phyloP scores from a whole-genome alignment of 192 early-diverging fungal genomes.

The Backusella tuberculispora region DNA sequence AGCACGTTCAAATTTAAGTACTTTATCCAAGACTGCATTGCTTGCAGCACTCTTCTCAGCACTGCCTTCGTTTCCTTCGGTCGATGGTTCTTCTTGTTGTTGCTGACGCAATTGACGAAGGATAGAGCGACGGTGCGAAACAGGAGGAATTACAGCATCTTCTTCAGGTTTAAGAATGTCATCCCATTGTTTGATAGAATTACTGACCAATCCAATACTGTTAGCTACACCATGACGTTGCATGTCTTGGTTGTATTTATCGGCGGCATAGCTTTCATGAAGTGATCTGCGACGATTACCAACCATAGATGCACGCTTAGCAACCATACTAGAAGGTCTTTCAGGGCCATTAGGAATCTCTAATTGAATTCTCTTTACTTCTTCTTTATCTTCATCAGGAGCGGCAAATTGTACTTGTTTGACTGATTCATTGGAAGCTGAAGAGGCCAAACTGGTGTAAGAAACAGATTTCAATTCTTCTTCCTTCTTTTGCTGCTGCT shows the following conservation, averaged over 20 bases:
- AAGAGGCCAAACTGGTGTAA: neutral
- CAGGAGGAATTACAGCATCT: neutral
- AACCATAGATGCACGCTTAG: slow-evolving; percentile 40
- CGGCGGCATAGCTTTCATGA: slow-evolving; percentile 32
- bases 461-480: neutral
- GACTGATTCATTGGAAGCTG: neutral
- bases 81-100: slow-evolving; percentile 1
- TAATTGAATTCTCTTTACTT: neutral
- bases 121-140: neutral
- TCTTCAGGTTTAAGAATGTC: slow-evolving; percentile 31
- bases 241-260: slow-evolving; percentile 22
- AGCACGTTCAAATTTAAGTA: slow-evolving; percentile 31
- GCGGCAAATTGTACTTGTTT: neutral
- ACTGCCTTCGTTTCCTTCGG: neutral
- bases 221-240: neutral
- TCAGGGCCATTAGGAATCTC: slow-evolving; percentile 11
- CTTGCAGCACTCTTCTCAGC: slow-evolving; percentile 1
- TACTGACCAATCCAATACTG: slow-evolving; percentile 29
- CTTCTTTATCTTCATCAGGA: neutral
- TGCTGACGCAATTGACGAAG: neutral
- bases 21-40: slow-evolving; percentile 38
- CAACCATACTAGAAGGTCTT: slow-evolving; percentile 42
- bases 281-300: slow-evolving; percentile 23
- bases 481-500: neutral
- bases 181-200: slow-evolving; percentile 38